Evolutionary conservation across 2,329 filamentous ascomycete species (phyloP).

Genomic region (Cercospora canescens): DNA sequence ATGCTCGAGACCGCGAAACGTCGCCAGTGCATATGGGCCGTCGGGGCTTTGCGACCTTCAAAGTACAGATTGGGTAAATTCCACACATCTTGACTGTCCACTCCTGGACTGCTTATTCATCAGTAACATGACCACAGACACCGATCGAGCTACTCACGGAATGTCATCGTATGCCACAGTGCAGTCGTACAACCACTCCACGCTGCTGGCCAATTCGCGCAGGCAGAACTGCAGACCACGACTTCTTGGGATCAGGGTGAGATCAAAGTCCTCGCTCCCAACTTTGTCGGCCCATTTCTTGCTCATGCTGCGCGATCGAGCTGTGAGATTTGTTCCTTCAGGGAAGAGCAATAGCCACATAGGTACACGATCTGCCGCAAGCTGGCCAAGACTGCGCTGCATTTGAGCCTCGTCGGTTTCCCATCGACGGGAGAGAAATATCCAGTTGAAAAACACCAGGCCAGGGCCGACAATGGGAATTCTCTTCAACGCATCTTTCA

Average conservation of each 20-base stretch:
- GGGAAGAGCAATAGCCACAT: constrained; percentile 92
- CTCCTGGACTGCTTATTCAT: constrained; percentile 54
- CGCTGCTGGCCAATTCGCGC: constrained; percentile 68
- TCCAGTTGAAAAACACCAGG: constrained; percentile 85
- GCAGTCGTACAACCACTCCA: constrained; percentile 88
- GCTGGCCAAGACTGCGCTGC: constrained; percentile 70
- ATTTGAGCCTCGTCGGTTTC: constrained; percentile 73
- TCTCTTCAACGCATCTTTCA: constrained; percentile 82
- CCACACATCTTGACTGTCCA: constrained; percentile 85
- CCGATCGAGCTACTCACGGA: constrained; percentile 62
- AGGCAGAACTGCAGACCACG: constrained; percentile 80
- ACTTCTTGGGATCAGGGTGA: constrained; percentile 74
- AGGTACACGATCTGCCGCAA: constrained; percentile 61
- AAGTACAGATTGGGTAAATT: constrained; percentile 84
- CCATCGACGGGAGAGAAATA: constrained; percentile 93
- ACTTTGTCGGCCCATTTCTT: constrained; percentile 75
- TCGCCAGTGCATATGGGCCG: constrained; percentile 95
- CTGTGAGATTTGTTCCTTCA: constrained; percentile 79
- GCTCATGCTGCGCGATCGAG: constrained; percentile 68
- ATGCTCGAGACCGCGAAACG: constrained; percentile 81
- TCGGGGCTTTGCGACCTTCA: constrained; percentile 83
- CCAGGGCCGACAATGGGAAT: constrained; percentile 79
- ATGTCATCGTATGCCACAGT: constrained; percentile 94
- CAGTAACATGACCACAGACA: constrained; percentile 4
- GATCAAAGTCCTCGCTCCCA: constrained; percentile 66